Evolutionary conservation across 805 yeast species (phyloP).

Genomic region (Nakazawaea pomicola): DNA sequence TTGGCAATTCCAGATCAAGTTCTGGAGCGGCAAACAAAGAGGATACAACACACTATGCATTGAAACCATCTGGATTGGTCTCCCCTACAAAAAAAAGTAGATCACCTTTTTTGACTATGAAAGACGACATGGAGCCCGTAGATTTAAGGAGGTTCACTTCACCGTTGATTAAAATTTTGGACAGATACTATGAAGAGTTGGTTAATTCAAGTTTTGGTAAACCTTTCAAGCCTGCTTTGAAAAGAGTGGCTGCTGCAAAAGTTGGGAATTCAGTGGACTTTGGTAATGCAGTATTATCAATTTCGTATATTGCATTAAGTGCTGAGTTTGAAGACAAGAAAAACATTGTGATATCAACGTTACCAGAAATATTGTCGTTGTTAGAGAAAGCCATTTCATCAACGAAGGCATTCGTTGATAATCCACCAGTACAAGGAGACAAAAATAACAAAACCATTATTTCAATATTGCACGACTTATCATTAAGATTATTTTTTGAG

Average conservation of each 20-base stretch:
- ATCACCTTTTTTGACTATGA: neutral
- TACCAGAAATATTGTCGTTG: slow-evolving; percentile 54
- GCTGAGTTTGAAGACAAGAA: slow-evolving; percentile 62
- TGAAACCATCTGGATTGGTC: slow-evolving; percentile 6
- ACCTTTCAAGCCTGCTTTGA: slow-evolving; percentile 33
- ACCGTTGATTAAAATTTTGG: slow-evolving; percentile 6
- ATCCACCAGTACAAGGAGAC: slow-evolving; percentile 24
- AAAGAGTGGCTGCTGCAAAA: slow-evolving; percentile 55
- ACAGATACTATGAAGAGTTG: slow-evolving; percentile 17
- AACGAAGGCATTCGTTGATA: slow-evolving; percentile 40
- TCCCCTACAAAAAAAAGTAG: neutral
- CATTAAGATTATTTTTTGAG: slow-evolving; percentile 59
- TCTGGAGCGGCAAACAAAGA: neutral
- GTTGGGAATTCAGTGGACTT: slow-evolving; percentile 52
- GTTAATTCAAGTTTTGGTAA: slow-evolving; percentile 29
- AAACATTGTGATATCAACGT: slow-evolving; percentile 45
- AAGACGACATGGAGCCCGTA: slow-evolving; percentile 8
- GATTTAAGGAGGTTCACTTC: slow-evolving; percentile 4
- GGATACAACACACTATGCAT: neutral
- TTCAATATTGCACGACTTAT: slow-evolving; percentile 54
- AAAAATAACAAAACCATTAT: slow-evolving; percentile 36
- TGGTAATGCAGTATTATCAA: slow-evolving; percentile 60
- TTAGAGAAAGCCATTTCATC: slow-evolving; percentile 58
- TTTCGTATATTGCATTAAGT: slow-evolving; percentile 52
- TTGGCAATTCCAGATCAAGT: slow-evolving; percentile 20